phyloP scores from a whole-genome alignment of 345 rosid genomes.

The Atalantia buxifolia region DNA sequence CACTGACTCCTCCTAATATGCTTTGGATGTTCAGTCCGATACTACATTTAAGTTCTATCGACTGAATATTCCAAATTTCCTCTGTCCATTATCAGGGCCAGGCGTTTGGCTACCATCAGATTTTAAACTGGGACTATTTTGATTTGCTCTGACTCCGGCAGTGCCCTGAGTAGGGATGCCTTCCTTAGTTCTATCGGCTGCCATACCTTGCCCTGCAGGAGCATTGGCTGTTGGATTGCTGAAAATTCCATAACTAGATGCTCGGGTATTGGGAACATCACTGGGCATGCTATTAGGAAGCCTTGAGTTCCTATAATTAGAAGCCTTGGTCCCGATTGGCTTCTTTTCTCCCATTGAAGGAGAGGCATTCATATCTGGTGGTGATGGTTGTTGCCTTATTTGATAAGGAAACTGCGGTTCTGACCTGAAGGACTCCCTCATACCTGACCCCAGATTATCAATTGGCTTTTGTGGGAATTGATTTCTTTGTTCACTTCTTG shows the following conservation, averaged over 20 bases:
- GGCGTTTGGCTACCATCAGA: conserved; percentile 11
- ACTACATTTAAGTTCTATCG: conserved; percentile 8
- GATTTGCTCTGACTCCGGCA: conserved; percentile 9
- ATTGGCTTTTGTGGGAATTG: conserved; percentile 19
- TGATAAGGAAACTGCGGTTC: conserved; percentile 23
- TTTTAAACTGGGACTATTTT: conserved; percentile 4
- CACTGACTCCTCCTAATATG: not conserved
- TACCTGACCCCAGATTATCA: conserved; percentile 18
- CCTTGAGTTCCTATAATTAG: conserved; percentile 10
- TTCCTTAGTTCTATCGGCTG: conserved; percentile 2
- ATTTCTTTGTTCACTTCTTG: conserved; percentile 39
- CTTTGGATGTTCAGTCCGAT: not conserved
- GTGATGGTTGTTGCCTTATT: conserved; percentile 23
- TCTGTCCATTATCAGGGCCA: conserved; percentile 6
- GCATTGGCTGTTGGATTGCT: conserved; percentile 34
- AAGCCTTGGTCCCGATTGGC: conserved; percentile 15
- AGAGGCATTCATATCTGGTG: conserved; percentile 13
- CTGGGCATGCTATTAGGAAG: conserved; percentile 24
- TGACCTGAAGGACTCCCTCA: conserved; percentile 20
- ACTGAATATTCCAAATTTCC: conserved; percentile 31
- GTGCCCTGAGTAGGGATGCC: conserved; percentile 7
- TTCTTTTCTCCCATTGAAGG: conserved; percentile 17
- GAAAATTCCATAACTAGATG: conserved; percentile 56
- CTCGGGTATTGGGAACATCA: conserved; percentile 11
- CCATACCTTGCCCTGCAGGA: conserved; percentile 18